Base-by-base conservation (phyloP, 352 stramenopile species). In the Poterioochromonas sp. region DNA sequence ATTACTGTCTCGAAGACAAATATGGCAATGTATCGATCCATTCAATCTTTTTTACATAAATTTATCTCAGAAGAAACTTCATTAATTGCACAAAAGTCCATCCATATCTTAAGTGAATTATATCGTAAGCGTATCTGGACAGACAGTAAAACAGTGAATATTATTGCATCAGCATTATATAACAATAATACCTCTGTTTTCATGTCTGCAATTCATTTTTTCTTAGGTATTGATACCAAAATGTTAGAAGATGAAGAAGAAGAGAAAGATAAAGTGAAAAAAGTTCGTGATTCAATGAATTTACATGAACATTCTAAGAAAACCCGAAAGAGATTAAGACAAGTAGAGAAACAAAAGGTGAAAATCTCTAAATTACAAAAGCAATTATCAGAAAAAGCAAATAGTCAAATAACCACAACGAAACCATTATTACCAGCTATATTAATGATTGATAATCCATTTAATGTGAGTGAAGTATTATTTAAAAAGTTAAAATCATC, bases 231-330 rank as follows among this genome's bases (percentile, higher is more conserved):
- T 76, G 40, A 76, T 32, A n/a, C 2, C 18, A 26, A 40, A 60
- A 40, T 76, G 5, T 1, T 29, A 41, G 68, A 60, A 44, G 68
- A 76, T 62, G 68, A 76, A 44, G 68, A 76, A 43, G 41, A 76
- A 41, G 68, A 76, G 40, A 35, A 76, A 63, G 18, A 39, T 26
- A 41, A 76, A 43, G 34, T 37, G 34, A 35, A n/a, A 41, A 62
- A 58, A 76, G 53, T 0, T 54, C 0, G 2, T 34, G n/a, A 34
- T 29, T 39, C 58, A 43, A 62, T 76, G 11, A 62, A 76, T 62
- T 34, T 62, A 43, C 47, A 63, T 44, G 41, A 62, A 26, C 68
- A 76, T 44, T 39, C 1, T 62, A 76, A 76, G 26, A 76, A 76
- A n/a, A 76, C 68, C 0, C 58, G 26, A 43, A 62, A 58, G 18